These are phyloP conservation scores for Musa balbisiana DNA, from an alignment of 202 grass and related monocot genomes.

Conservation along the genomic window DNA sequence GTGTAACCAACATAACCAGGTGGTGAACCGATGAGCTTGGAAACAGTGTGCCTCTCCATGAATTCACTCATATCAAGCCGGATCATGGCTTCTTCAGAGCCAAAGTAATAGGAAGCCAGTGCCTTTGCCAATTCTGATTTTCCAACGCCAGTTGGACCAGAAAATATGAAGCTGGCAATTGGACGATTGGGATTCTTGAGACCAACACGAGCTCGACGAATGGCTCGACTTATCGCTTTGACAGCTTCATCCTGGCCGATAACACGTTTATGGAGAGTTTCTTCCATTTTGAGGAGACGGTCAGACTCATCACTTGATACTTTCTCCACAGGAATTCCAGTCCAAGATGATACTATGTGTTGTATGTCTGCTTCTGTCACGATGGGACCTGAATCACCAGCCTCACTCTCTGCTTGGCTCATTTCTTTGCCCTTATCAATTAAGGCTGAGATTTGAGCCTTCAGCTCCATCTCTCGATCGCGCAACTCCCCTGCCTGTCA, in stretches of 20 bases:
- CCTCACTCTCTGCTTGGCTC: slow-evolving; percentile 73
- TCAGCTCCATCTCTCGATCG: slow-evolving; percentile 73
- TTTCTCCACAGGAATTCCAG: slow-evolving; percentile 87
- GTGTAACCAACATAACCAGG: slow-evolving; percentile 90
- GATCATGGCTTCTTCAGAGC: slow-evolving; percentile 84
- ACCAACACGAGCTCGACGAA: slow-evolving; percentile 73
- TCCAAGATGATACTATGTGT: slow-evolving; percentile 87
- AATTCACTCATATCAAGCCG: slow-evolving; percentile 93
- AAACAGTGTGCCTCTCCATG: slow-evolving; percentile 83
- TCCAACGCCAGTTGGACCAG: slow-evolving; percentile 76
- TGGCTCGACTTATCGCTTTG: slow-evolving; percentile 80
- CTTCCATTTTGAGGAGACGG: slow-evolving; percentile 87
- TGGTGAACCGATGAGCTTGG: slow-evolving; percentile 80
- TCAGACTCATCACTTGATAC: slow-evolving; percentile 72
- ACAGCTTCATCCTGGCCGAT: slow-evolving; percentile 92
- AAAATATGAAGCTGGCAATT: slow-evolving; percentile 89
- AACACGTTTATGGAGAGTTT: slow-evolving; percentile 67
- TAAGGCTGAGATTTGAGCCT: slow-evolving; percentile 58
- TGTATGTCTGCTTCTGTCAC: slow-evolving; percentile 82
- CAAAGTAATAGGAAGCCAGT: slow-evolving; percentile 64
- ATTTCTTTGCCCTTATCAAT: slow-evolving; percentile 78
- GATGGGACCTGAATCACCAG: slow-evolving; percentile 51
- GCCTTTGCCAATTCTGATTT: slow-evolving; percentile 85
- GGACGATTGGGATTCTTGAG: slow-evolving; percentile 84
- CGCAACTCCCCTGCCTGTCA: slow-evolving; percentile 63